phyloP scores from a whole-genome alignment of 305 asterid species.

The Petunia hybrid region DNA sequence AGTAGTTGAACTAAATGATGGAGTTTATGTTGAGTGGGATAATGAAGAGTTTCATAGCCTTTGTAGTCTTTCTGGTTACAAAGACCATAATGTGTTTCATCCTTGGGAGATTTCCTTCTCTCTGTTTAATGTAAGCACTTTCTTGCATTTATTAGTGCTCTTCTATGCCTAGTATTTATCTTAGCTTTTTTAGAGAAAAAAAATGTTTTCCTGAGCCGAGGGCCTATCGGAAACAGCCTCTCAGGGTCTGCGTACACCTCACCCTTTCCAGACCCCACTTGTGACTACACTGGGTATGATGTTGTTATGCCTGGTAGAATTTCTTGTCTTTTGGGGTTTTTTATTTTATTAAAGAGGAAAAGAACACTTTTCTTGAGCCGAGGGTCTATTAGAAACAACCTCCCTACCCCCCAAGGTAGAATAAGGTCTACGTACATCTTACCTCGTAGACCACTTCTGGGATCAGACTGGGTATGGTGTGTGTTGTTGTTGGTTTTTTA shows the following conservation, averaged over 20 bases:
- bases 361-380: no score
- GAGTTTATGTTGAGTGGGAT: slow-evolving; percentile 78
- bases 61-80: slow-evolving; percentile 72
- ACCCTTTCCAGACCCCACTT: no score
- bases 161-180: background rate
- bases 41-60: slow-evolving; percentile 70
- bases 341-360: background rate
- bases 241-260: no score
- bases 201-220: no score
- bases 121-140: slow-evolving; percentile 70
- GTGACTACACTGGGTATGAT: no score
- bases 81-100: slow-evolving; percentile 75
- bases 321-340: background rate
- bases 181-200: background rate
- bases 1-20: slow-evolving; percentile 61
- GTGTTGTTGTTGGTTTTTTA: background rate
- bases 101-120: slow-evolving; percentile 93
- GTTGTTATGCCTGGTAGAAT: background rate
- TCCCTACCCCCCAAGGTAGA: no score
- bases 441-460: no score
- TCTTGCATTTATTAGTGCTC: background rate
- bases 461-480: no score
- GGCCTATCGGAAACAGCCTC: no score
- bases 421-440: no score
- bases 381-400: no score